Conservation (phyloP, 352 stramenopile genomes). For the Globisporangium heterothallicum region DNA sequence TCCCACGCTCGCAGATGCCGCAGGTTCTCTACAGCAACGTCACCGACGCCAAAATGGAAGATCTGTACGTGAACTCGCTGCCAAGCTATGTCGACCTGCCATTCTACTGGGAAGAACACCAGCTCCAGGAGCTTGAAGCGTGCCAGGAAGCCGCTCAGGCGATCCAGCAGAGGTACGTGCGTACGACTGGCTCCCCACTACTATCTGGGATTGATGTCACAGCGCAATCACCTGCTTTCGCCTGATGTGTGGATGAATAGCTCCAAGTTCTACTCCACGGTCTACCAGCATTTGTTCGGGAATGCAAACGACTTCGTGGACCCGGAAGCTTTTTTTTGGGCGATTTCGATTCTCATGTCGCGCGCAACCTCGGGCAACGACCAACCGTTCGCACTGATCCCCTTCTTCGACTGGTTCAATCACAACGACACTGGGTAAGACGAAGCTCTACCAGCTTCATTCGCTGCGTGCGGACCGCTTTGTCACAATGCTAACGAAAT, state of each 20-base stretch:
- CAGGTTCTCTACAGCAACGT: constrained; percentile 14
- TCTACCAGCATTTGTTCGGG: constrained; percentile 73
- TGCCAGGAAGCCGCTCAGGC: constrained; percentile 51
- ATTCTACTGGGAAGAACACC: constrained; percentile 58
- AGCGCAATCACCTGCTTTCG: constrained; percentile 11
- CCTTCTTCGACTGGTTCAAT: constrained; percentile 88
- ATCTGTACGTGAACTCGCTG: constrained; percentile 58
- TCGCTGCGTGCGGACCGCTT: not conserved
- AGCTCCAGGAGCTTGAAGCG: constrained; percentile 56
- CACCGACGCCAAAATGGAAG: constrained; percentile 21
- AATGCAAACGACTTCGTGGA: constrained; percentile 43
- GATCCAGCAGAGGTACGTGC: constrained; percentile 58
- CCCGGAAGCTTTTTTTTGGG: constrained; percentile 70
- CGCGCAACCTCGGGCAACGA: constrained; percentile 63
- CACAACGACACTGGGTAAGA: constrained; percentile 50
- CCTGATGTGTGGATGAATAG: constrained; percentile 22
- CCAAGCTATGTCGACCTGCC: constrained; percentile 56
- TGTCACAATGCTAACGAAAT: not conserved
- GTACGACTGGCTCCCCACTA: constrained; percentile 1
- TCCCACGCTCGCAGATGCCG: constrained; percentile 24
- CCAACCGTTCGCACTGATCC: constrained; percentile 79
- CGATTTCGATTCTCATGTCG: constrained; percentile 76
- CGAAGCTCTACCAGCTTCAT: not conserved
- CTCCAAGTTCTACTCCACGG: constrained; percentile 52
- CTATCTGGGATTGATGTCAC: too few relatives aligned